These are phyloP conservation scores for Diaporthe ilicicola DNA, from an alignment of 2,329 filamentous ascomycete species.

Conservation along the genomic window DNA sequence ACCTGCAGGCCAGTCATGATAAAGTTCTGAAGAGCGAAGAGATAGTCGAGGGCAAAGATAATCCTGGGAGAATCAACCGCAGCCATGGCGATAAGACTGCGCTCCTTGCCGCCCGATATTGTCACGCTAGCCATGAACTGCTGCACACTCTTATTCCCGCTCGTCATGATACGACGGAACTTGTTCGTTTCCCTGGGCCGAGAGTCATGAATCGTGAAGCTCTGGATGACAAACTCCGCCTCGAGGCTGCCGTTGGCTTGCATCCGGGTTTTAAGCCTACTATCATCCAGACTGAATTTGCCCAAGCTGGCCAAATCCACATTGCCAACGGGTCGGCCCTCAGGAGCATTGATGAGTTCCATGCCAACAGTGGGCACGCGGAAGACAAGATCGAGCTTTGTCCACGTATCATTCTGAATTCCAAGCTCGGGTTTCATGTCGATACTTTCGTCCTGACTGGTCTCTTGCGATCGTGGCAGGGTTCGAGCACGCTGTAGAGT, in stretches of 20 bases:
- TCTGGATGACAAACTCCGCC: constrained; percentile 90
- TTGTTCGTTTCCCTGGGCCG: constrained; percentile 91
- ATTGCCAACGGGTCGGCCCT: constrained; percentile 80
- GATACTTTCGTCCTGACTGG: constrained; percentile 54
- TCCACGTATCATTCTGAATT: constrained; percentile 78
- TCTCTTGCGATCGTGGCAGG: constrained; percentile 57
- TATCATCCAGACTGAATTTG: constrained; percentile 93
- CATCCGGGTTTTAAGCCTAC: constrained; percentile 90
- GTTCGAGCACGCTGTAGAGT: constrained; percentile 57
- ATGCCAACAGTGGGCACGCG: constrained; percentile 86
- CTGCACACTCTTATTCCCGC: constrained; percentile 92
- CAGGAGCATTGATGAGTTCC: constrained; percentile 82
- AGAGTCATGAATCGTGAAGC: constrained; percentile 94
- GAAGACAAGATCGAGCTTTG: constrained; percentile 92
- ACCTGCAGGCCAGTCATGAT: constrained; percentile 75
- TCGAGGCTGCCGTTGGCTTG: constrained; percentile 91
- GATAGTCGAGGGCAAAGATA: constrained; percentile 94
- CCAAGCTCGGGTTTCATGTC: constrained; percentile 76
- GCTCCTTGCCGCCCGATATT: constrained; percentile 85
- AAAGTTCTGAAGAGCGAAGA: constrained; percentile 89
- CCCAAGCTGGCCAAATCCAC: constrained; percentile 84
- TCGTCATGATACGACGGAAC: constrained; percentile 97
- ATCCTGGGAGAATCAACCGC: constrained; percentile 94
- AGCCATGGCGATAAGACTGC: constrained; percentile 86
- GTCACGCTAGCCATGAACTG: constrained; percentile 98